Base-by-base conservation (phyloP, 1,284 basidiomycete genomes). In the Apiotrichum gamsii region DNA sequence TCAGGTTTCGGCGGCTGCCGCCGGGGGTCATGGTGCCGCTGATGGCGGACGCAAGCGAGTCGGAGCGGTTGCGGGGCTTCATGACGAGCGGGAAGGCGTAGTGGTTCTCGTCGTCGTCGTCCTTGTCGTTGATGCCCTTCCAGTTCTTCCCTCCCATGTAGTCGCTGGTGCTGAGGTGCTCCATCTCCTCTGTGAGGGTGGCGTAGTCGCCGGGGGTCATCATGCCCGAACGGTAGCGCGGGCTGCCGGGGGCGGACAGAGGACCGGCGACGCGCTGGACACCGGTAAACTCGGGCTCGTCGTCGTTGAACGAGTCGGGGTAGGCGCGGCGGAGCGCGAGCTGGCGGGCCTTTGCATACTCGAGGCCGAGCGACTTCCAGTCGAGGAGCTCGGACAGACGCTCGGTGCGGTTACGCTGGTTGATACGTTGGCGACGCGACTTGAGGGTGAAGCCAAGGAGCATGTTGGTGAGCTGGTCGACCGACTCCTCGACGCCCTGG, bases 361-460 rank as follows among this genome's bases (percentile, higher is more conserved):
- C 94, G 57, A 97, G 82, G 5, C 94, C 94, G 21, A 98, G 76
- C 61, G 91, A 90, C 78, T 98, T 98, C 94, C 94, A 97, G 73
- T 98, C 94, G 51, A 98, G 77, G 47, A 98, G 72, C 36, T 94
- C 94, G 40, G 82, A 85, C 5, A 96, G 78, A 30, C 91, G 82
- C 72, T 98, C 94, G 49, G 96, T 94, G 45, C 94, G 83, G 76
- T 97, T 98, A 38, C 93, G 85, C 76, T 97, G 91, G 75, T 97
- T 97, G 74, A 97, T 97, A 45, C 94, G 82, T 74, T 97, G 94
- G 47, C 94, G 80, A 35, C 94, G 80, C n/a, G 90, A 87, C 78
- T 95, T 96, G 62, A 76, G 79, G 51, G 80, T 80, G 76, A 96
- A 97, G 13, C 74, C 69, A 72, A 85, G 81, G 80, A 95, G 84